phyloP scores from a whole-genome alignment of 2,329 filamentous ascomycete species.

The Colletotrichum camelliae region DNA sequence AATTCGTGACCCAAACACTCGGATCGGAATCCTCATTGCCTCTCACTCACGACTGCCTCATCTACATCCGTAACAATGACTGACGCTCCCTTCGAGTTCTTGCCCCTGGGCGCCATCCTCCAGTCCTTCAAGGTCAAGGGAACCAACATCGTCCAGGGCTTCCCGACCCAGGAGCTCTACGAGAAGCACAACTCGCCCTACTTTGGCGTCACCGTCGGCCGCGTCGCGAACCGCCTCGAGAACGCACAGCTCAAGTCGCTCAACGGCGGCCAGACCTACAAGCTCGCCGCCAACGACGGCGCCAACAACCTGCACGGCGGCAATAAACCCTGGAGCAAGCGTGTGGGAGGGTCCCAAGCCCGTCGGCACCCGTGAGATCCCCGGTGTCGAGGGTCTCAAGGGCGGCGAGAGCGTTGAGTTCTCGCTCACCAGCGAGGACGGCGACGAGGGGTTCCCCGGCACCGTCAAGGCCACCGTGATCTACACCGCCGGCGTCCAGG shows the following conservation, averaged over 20 bases:
- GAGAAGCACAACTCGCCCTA: constrained; percentile 75
- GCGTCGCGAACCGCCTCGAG: constrained; percentile 80
- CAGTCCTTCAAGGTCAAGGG: constrained; percentile 80
- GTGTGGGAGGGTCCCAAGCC: constrained; percentile 74
- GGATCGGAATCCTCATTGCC: neutral
- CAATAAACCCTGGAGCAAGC: constrained; percentile 79
- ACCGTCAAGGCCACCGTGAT: constrained; percentile 78
- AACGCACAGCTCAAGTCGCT: constrained; percentile 73
- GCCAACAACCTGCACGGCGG: constrained; percentile 80
- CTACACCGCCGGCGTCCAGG: constrained; percentile 78
- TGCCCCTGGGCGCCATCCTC: constrained; percentile 80
- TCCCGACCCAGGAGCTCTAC: constrained; percentile 79
- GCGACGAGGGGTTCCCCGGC: constrained; percentile 90
- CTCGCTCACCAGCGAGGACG: constrained; percentile 72
- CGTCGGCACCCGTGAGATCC: constrained; percentile 55
- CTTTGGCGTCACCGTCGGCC: constrained; percentile 95
- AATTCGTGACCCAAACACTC: neutral
- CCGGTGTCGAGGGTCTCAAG: constrained; percentile 55
- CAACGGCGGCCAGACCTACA: constrained; percentile 71
- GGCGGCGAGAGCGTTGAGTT: constrained; percentile 73
- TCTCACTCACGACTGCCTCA: neutral
- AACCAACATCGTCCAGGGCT: constrained; percentile 87
- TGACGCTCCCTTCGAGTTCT: constrained; percentile 64
- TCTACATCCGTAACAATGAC: constrained; percentile 37
- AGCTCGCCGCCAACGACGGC: constrained; percentile 77